Evolutionary conservation across 768 basidiomycete genomes (phyloP).

Genomic region (Strobilomyces confusus): DNA sequence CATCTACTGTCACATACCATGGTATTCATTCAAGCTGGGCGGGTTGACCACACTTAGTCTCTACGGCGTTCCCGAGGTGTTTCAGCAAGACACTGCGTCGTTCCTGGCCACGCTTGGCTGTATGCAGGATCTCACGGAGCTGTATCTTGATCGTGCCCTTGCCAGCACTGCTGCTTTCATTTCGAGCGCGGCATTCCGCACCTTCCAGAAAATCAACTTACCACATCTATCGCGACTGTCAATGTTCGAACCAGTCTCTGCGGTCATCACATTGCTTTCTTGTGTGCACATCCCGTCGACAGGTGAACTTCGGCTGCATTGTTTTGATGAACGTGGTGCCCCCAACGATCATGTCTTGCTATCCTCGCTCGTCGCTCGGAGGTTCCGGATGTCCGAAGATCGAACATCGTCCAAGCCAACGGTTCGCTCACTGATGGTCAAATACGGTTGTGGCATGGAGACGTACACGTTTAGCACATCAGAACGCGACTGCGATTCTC

Average conservation of each 20-base stretch:
- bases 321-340: no score
- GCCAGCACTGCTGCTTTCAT: background rate
- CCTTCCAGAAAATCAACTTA: background rate
- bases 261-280: constrained; percentile 3
- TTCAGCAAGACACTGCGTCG: constrained; percentile 28
- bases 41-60: constrained; percentile 36
- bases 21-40: background rate
- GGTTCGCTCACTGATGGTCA: background rate
- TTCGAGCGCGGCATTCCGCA: background rate
- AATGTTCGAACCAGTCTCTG: constrained; percentile 2
- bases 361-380: background rate
- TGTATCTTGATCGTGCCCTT: constrained; percentile 29
- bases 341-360: background rate
- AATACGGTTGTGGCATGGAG: no score
- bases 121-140: constrained; percentile 32
- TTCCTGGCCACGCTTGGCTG: constrained; percentile 30
- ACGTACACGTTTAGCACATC: background rate
- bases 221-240: constrained; percentile 5
- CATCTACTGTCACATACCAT: background rate
- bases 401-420: no score
- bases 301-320: background rate
- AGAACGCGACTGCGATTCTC: background rate
- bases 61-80: constrained; percentile 13
- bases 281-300: background rate
- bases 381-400: background rate